Conservation (phyloP, 257 asterid species). For the Solanum lycopersicoides region DNA sequence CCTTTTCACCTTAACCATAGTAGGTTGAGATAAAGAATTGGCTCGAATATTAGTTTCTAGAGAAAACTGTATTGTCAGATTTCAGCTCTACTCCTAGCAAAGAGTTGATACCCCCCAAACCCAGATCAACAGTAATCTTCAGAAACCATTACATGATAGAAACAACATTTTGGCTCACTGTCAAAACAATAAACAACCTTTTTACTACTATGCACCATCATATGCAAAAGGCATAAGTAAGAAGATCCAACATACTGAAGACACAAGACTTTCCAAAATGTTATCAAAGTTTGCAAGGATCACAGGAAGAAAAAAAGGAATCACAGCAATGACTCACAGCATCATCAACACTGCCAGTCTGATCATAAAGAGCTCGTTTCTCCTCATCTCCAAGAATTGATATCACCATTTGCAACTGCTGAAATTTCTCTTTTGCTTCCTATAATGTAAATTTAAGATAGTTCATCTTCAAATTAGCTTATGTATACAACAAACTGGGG, state of each 20-base stretch:
- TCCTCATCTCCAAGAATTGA: slow-evolving; percentile 87
- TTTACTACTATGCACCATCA: neutral
- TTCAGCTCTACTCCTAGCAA: neutral
- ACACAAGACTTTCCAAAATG: neutral
- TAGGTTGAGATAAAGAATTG: neutral
- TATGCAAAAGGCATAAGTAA: neutral
- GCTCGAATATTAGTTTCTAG: neutral
- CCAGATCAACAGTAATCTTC: neutral
- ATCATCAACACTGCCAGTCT: slow-evolving; percentile 95
- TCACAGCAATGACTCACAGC: slow-evolving; percentile 44
- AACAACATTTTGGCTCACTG: neutral
- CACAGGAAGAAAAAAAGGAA: neutral
- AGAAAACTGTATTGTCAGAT: neutral
- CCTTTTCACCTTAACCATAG: neutral
- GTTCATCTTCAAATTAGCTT: neutral
- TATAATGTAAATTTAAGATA: slow-evolving; percentile 6
- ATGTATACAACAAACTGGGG: neutral
- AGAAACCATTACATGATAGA: neutral
- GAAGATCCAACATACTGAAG: neutral
- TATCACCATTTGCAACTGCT: slow-evolving; percentile 89
- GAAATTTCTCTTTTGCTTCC: slow-evolving; percentile 97
- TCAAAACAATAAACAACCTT: neutral
- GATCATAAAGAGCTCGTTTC: slow-evolving; percentile 88
- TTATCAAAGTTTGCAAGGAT: neutral
- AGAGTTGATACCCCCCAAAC: neutral